phyloP scores from a whole-genome alignment of 2,329 filamentous ascomycete species.

The Bipolaris sorokiniana region DNA sequence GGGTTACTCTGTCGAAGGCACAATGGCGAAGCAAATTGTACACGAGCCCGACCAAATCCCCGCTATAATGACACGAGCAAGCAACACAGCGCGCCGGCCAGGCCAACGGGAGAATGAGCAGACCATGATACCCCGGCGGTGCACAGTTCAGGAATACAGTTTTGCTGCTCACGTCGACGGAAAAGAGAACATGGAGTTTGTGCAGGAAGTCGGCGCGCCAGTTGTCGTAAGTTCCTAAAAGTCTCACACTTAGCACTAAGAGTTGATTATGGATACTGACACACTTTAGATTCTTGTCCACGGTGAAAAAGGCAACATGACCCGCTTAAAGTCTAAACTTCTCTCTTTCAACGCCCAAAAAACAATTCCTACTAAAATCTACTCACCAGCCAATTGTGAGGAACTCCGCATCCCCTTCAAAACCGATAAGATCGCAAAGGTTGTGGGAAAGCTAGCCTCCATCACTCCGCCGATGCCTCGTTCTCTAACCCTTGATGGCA shows the following conservation, averaged over 20 bases:
- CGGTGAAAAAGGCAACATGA: constrained; percentile 98
- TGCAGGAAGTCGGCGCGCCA: constrained; percentile 88
- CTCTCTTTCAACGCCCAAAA: constrained; percentile 89
- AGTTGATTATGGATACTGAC: constrained; percentile 12
- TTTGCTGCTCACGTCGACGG: constrained; percentile 98
- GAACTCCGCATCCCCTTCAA: constrained; percentile 95
- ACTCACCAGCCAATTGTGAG: constrained; percentile 91
- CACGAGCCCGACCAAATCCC: constrained; percentile 95
- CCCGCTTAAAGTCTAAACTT: constrained; percentile 91
- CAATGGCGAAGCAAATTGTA: constrained; percentile 95
- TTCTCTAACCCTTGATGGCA: constrained; percentile 44
- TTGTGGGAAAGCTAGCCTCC: constrained; percentile 89
- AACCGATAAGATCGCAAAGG: constrained; percentile 92
- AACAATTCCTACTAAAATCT: constrained; percentile 84
- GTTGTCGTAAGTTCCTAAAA: constrained; percentile 74
- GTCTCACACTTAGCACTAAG: background rate
- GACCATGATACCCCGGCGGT: constrained; percentile 88
- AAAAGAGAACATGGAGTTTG: constrained; percentile 93
- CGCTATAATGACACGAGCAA: constrained; percentile 76
- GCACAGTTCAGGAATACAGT: constrained; percentile 91
- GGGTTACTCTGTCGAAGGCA: constrained; percentile 97
- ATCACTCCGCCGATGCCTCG: constrained; percentile 68
- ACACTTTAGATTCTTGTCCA: constrained; percentile 82
- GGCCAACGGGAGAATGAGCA: constrained; percentile 76
- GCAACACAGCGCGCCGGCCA: constrained; percentile 63